These are phyloP conservation scores for Ophiocordyceps camponoti-saundersi DNA, from an alignment of 2,329 filamentous ascomycete species.

Conservation along the genomic window DNA sequence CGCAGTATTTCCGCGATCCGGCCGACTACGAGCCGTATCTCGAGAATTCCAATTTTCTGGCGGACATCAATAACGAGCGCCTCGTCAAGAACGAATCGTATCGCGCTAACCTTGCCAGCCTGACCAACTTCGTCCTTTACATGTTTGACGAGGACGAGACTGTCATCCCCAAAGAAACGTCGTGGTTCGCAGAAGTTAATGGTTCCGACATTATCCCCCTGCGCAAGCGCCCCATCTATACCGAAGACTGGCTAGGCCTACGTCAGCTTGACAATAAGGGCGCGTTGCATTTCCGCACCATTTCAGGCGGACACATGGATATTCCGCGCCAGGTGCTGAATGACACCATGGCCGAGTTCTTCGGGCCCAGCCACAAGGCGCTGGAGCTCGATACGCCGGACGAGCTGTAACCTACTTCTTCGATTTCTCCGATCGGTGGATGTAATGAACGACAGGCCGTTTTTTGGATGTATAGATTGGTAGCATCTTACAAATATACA, in stretches of 20 bases:
- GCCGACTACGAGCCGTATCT: constrained; percentile 51
- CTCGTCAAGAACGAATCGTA: constrained; percentile 56
- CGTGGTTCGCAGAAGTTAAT: constrained; percentile 84
- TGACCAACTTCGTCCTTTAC: constrained; percentile 77
- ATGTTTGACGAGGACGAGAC: constrained; percentile 76
- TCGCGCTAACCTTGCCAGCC: constrained; percentile 44
- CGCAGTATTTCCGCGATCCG: constrained; percentile 81
- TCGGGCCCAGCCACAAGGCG: constrained; percentile 31
- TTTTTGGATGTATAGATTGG: too few species aligned
- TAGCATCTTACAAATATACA: too few species aligned
- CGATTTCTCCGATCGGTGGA: not conserved
- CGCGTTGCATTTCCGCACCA: constrained; percentile 56
- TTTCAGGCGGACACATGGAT: constrained; percentile 71
- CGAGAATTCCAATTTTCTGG: constrained; percentile 69
- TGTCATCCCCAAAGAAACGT: constrained; percentile 76
- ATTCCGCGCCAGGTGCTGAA: constrained; percentile 49
- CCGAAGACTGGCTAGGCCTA: constrained; percentile 86
- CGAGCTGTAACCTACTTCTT: constrained; percentile 19
- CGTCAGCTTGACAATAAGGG: constrained; percentile 63
- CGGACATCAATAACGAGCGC: constrained; percentile 93
- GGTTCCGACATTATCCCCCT: constrained; percentile 49
- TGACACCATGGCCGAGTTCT: constrained; percentile 49
- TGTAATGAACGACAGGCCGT: not conserved
- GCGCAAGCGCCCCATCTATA: constrained; percentile 55
- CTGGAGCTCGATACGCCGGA: constrained; percentile 13